Evolutionary conservation across 192 early-diverging fungal species (phyloP).

Genomic region (Cetraspora pellucida): DNA sequence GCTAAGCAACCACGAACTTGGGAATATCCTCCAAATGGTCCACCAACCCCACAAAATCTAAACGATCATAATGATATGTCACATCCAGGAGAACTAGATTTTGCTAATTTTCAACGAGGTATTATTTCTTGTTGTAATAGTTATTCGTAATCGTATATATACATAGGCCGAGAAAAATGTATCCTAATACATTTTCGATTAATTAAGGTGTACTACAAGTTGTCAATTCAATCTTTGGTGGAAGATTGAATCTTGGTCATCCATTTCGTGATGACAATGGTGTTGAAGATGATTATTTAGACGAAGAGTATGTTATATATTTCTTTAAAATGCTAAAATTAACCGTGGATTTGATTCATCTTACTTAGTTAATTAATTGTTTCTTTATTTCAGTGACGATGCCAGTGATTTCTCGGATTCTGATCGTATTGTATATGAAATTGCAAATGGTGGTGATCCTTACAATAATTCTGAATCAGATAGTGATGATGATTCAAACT

Average conservation of each 20-base stretch:
- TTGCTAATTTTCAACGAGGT: conserved; percentile 25
- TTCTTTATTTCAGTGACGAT: too few relatives aligned
- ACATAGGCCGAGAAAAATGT: neutral
- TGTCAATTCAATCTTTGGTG: conserved; percentile 13
- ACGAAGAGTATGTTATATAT: conserved; percentile 3
- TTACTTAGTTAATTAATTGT: neutral
- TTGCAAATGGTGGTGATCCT: neutral
- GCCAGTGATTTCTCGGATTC: too few relatives aligned
- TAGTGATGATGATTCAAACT: conserved; percentile 6
- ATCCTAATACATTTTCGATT: neutral
- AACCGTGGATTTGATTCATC: neutral
- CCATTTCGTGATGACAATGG: conserved; percentile 20
- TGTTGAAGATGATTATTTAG: conserved; percentile 16
- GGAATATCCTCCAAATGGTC: conserved; percentile 10
- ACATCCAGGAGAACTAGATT: conserved; percentile 22
- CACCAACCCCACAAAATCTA: neutral
- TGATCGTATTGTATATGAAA: too few relatives aligned
- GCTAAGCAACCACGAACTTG: conserved; percentile 18
- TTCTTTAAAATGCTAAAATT: too few relatives aligned
- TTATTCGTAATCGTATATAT: neutral
- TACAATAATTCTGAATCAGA: neutral
- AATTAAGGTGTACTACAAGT: conserved; percentile 14
- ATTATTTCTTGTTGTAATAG: neutral
- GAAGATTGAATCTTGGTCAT: conserved; percentile 25
- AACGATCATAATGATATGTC: conserved; percentile 5